phyloP scores from a whole-genome alignment of 106 monocot genomes.

The Apostasia shenzhenica region DNA sequence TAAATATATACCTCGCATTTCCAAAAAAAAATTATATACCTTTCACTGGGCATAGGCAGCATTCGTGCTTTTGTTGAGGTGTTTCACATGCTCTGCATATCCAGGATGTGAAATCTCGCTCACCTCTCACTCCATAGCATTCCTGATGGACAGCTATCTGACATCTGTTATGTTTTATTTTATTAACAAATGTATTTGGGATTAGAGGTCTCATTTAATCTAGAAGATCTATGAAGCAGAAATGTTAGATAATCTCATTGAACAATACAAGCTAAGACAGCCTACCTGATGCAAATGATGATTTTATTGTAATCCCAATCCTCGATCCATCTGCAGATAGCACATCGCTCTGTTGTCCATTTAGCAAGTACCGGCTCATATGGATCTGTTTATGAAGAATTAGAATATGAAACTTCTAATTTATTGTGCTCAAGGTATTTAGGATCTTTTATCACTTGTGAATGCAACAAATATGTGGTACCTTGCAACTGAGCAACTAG shows the following conservation, averaged over 20 bases:
- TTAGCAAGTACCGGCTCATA: conserved; percentile 79
- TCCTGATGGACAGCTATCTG: conserved; percentile 99
- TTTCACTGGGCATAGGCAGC: conserved; percentile 97
- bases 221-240: not conserved
- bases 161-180: conserved; percentile 40
- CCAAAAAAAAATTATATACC: conserved; percentile 22
- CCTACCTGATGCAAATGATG: conserved; percentile 90
- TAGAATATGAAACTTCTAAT: not conserved
- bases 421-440: no score
- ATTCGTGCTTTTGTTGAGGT: conserved; percentile 57
- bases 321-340: conserved; percentile 98
- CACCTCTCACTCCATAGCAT: conserved; percentile 84
- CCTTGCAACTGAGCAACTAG: conserved; percentile 55
- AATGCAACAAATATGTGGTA: conserved; percentile 8
- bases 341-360: conserved; percentile 98
- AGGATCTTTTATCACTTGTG: not conserved
- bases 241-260: not conserved
- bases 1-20: not conserved
- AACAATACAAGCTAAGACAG: not conserved
- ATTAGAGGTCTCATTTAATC: not conserved
- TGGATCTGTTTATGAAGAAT: conserved; percentile 33
- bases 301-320: conserved; percentile 99
- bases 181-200: no score
- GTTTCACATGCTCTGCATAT: conserved; percentile 92
- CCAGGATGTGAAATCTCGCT: conserved; percentile 89